These are phyloP conservation scores for Globisporangium nunn DNA, from an alignment of 352 stramenopile genomes.

Conservation along the genomic window DNA sequence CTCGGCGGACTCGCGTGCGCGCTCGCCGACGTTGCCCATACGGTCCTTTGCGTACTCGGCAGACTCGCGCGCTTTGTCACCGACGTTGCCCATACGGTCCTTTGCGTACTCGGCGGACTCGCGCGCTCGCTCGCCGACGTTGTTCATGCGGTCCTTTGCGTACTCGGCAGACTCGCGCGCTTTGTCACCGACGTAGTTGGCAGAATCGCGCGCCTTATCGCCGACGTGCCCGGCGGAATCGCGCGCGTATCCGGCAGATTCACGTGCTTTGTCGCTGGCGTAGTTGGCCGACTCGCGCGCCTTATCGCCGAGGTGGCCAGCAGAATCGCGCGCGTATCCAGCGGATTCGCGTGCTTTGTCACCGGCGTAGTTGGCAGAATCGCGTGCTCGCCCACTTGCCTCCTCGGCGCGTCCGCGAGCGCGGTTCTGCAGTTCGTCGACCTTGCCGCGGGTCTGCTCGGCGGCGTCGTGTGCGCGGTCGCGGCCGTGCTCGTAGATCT, in stretches of 20 bases:
- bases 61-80: slow-evolving; percentile 14
- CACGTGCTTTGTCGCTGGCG: not conserved
- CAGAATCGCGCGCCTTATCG: slow-evolving; percentile 1
- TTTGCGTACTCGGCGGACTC: slow-evolving; percentile 26
- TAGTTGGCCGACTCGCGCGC: not conserved
- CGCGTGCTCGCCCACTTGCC: not conserved
- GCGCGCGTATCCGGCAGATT: not conserved
- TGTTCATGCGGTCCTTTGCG: slow-evolving; percentile 34
- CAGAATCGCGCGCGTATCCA: slow-evolving; percentile 1
- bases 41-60: slow-evolving; percentile 39
- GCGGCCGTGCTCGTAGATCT: slow-evolving; percentile 7
- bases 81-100: slow-evolving; percentile 15
- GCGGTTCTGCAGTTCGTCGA: slow-evolving; percentile 26
- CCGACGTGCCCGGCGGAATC: slow-evolving; percentile 25
- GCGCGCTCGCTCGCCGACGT: slow-evolving; percentile 21
- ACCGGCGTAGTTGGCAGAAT: slow-evolving; percentile 9
- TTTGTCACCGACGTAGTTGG: slow-evolving; percentile 22
- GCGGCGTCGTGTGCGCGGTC: slow-evolving; percentile 1
- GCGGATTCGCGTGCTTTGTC: not conserved
- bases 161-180: slow-evolving; percentile 26
- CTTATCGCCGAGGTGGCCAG: not conserved
- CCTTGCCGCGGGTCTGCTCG: slow-evolving; percentile 12
- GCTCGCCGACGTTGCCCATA: slow-evolving; percentile 34
- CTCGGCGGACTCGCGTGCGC: slow-evolving; percentile 13
- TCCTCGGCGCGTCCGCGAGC: slow-evolving; percentile 2